Conservation (phyloP, 495 filamentous ascomycete species). For the Aspergillus funiculosus region DNA sequence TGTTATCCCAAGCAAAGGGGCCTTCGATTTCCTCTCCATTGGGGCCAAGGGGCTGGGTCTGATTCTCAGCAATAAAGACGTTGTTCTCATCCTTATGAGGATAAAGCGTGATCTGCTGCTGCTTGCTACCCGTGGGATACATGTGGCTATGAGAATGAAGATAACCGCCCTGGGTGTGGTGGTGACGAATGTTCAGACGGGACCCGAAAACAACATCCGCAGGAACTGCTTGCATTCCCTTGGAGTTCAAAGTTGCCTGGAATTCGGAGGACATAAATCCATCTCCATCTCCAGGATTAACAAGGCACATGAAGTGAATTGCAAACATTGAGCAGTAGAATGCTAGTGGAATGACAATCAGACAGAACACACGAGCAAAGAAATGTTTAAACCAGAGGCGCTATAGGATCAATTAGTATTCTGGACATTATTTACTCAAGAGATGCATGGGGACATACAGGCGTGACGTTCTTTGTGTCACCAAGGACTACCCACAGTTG, state of each 20-base stretch:
- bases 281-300: slow-evolving; percentile 93
- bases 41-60: slow-evolving; percentile 79
- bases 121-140: slow-evolving; percentile 96
- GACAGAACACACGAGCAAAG: slow-evolving; percentile 81
- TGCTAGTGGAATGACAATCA: slow-evolving; percentile 80
- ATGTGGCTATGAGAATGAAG: slow-evolving; percentile 94
- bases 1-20: slow-evolving; percentile 73
- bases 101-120: slow-evolving; percentile 97
- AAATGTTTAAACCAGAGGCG: slow-evolving; percentile 93
- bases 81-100: slow-evolving; percentile 99
- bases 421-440: not conserved
- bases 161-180: slow-evolving; percentile 96
- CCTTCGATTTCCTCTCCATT: slow-evolving; percentile 73
- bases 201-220: slow-evolving; percentile 89
- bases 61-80: slow-evolving; percentile 85
- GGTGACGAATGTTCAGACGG: slow-evolving; percentile 77
- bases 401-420: slow-evolving; percentile 29
- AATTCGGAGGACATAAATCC: slow-evolving; percentile 99
- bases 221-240: slow-evolving; percentile 89
- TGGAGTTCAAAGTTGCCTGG: slow-evolving; percentile 93
- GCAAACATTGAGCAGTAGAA: slow-evolving; percentile 97
- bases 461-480: slow-evolving; percentile 75
- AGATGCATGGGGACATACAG: slow-evolving; percentile 39
- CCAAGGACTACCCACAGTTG: slow-evolving; percentile 94
- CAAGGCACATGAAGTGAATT: slow-evolving; percentile 88